phyloP scores from a whole-genome alignment of 2,329 filamentous ascomycete genomes.

The Aspergillus texensis region DNA sequence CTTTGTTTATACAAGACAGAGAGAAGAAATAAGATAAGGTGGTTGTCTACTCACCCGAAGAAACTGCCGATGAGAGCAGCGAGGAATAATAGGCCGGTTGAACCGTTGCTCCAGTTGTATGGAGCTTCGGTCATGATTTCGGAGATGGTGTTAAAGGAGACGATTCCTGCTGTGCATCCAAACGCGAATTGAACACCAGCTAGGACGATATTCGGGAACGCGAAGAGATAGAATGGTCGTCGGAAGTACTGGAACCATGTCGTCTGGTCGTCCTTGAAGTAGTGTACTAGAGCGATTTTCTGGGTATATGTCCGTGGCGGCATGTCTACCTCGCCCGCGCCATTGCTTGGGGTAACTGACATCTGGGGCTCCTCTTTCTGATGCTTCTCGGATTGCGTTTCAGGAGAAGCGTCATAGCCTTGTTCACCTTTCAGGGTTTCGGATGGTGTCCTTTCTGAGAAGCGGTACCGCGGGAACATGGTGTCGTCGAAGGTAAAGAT shows the following conservation, averaged over 20 bases:
- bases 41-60: slow-evolving; percentile 25
- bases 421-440: not conserved
- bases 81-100: slow-evolving; percentile 36
- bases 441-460: slow-evolving; percentile 13
- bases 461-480: slow-evolving; percentile 38
- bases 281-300: slow-evolving; percentile 28
- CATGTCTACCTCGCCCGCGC: slow-evolving; percentile 21
- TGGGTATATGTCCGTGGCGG: slow-evolving; percentile 25
- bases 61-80: slow-evolving; percentile 37
- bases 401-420: not conserved
- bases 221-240: slow-evolving; percentile 44
- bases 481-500: slow-evolving; percentile 41
- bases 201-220: slow-evolving; percentile 44
- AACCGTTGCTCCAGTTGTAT: slow-evolving; percentile 39
- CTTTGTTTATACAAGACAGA: not conserved
- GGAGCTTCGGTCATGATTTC: slow-evolving; percentile 41
- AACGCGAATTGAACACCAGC: slow-evolving; percentile 46
- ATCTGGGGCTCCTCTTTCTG: slow-evolving; percentile 13
- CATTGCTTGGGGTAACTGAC: slow-evolving; percentile 21
- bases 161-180: slow-evolving; percentile 44
- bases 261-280: slow-evolving; percentile 38
- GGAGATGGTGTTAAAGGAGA: slow-evolving; percentile 43
- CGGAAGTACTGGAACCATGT: slow-evolving; percentile 44
- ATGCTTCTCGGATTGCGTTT: slow-evolving; percentile 7
- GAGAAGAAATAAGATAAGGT: not conserved